Evolutionary conservation across 768 basidiomycete genomes (phyloP).

Genomic region (Paxillus rubicundulus): DNA sequence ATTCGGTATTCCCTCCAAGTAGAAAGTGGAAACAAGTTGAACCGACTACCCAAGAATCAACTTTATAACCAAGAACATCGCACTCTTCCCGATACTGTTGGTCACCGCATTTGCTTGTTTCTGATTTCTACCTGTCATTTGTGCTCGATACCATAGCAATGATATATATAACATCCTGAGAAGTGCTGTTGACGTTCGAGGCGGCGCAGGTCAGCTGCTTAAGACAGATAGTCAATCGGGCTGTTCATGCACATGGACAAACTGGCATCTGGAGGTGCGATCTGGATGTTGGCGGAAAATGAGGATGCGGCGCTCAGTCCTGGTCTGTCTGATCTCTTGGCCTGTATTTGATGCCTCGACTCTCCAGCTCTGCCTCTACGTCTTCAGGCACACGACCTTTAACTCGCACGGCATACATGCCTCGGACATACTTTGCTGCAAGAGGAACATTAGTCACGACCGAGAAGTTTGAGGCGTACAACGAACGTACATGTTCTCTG

Average conservation of each 20-base stretch:
- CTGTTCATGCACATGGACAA: too few species aligned
- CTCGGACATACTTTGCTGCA: slow-evolving; percentile 83
- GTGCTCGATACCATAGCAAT: neutral
- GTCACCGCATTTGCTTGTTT: neutral
- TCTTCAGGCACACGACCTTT: slow-evolving; percentile 84
- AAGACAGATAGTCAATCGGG: too few species aligned
- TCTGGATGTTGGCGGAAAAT: neutral
- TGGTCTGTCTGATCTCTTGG: slow-evolving; percentile 78
- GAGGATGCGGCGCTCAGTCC: slow-evolving; percentile 41
- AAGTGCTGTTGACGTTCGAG: neutral
- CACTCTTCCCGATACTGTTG: neutral
- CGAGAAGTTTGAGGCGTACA: neutral
- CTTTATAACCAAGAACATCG: neutral
- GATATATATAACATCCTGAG: neutral
- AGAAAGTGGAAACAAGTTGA: neutral
- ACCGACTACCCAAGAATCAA: neutral
- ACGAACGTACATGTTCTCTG: slow-evolving; percentile 78
- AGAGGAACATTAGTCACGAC: slow-evolving; percentile 1
- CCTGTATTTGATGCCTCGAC: slow-evolving; percentile 78
- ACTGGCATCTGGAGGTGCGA: too few species aligned
- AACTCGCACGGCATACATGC: slow-evolving; percentile 92
- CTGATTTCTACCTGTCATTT: neutral
- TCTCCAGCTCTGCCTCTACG: slow-evolving; percentile 76
- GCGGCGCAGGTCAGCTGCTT: neutral
- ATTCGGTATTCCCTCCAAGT: neutral